A percentile compares a stretch with the other conserved stretches of the same genome.
These are phyloP conservation scores for Wickerhamomyces alni DNA, from an alignment of 805 yeast species.

Conservation along the genomic window DNA sequence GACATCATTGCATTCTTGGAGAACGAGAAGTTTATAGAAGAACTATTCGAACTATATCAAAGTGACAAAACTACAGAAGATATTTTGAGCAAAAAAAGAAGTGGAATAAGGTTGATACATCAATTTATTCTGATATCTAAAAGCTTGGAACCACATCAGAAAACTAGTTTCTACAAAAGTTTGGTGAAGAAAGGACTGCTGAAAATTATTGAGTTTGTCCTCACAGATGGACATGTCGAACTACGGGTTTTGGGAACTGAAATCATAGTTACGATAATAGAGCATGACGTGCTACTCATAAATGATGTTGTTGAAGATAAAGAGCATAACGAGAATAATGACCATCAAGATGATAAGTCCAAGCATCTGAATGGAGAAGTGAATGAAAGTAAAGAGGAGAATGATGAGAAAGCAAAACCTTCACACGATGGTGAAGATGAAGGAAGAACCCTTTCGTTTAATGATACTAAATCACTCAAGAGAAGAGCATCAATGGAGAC, in stretches of 20 bases:
- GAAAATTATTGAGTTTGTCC: conserved; percentile 64
- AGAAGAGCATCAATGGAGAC: conserved; percentile 1
- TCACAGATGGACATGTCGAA: conserved; percentile 41
- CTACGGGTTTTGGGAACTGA: conserved; percentile 74
- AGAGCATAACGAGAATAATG: neutral
- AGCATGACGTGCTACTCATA: conserved; percentile 70
- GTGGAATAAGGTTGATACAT: conserved; percentile 73
- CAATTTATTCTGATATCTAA: conserved; percentile 77
- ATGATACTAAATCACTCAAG: neutral
- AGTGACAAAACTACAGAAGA: conserved; percentile 5
- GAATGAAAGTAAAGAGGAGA: conserved; percentile 5
- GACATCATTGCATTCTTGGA: conserved; percentile 57
- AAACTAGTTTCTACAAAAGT: conserved; percentile 56
- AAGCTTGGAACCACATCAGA: conserved; percentile 50
- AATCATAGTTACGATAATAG: conserved; percentile 70
- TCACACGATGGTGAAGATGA: no score
- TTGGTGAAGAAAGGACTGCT: conserved; percentile 67
- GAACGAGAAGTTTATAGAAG: conserved; percentile 44
- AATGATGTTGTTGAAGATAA: conserved; percentile 18
- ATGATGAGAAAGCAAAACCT: no score
- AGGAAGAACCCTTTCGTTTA: no score
- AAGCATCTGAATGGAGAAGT: no score
- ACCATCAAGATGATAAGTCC: conserved; percentile 3
- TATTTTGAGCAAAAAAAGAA: conserved; percentile 36
- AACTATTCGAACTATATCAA: conserved; percentile 54